phyloP scores from a whole-genome alignment of 352 stramenopile genomes.

The Thraustochytrium sp. region DNA sequence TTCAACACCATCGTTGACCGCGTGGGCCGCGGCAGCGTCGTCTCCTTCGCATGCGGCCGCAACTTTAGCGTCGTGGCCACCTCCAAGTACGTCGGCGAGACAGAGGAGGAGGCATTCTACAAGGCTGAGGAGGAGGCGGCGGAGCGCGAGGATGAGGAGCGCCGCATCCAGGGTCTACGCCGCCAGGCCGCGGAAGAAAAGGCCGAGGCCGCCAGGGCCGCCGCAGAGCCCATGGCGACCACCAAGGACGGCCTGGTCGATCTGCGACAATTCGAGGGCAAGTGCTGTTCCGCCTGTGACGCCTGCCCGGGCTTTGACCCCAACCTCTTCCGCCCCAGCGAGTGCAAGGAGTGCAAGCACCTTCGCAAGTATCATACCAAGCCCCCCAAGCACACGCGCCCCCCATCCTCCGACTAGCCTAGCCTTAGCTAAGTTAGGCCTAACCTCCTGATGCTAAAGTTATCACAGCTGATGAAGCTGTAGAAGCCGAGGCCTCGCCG shows the following conservation, averaged over 20 bases:
- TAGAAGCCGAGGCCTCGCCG: too few relatives aligned
- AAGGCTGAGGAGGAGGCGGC: too few relatives aligned
- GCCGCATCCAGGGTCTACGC: not conserved
- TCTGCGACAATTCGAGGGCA: not conserved
- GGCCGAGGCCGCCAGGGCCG: not conserved
- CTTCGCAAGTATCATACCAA: not conserved
- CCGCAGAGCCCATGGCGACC: not conserved
- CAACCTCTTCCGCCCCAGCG: slow-evolving; percentile 5
- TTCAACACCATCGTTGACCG: slow-evolving; percentile 37
- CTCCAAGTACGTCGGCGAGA: slow-evolving; percentile 5
- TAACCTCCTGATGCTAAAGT: too few relatives aligned
- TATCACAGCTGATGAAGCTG: not conserved
- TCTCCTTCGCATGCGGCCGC: slow-evolving; percentile 9
- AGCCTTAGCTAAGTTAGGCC: too few relatives aligned
- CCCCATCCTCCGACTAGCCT: too few relatives aligned
- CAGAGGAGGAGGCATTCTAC: slow-evolving; percentile 16
- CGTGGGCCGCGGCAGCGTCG: slow-evolving; percentile 23
- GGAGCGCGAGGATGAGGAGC: slow-evolving; percentile 1
- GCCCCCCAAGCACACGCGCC: not conserved
- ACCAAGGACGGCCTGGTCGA: not conserved
- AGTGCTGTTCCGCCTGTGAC: not conserved
- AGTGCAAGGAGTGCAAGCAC: slow-evolving; percentile 41
- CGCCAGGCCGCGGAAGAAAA: not conserved
- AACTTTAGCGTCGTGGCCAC: slow-evolving; percentile 36
- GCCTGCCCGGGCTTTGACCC: slow-evolving; percentile 2